phyloP scores from a whole-genome alignment of 306 rosid genomes.

The Trichosanthes truncata region DNA sequence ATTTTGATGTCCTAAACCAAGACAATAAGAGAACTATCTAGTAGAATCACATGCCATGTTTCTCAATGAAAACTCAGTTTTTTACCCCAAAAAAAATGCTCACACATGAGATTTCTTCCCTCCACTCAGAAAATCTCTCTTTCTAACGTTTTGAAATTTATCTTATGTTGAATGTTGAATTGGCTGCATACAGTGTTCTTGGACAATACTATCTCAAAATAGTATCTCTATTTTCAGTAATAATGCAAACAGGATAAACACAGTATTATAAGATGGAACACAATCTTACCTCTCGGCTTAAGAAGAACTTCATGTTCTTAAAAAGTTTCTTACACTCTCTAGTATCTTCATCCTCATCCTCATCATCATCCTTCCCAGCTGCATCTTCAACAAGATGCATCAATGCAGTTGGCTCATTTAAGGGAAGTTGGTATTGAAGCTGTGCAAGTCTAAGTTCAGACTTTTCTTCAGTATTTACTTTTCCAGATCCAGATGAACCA shows the following conservation, averaged over 20 bases:
- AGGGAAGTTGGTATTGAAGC: conserved; percentile 89
- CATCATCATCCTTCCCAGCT: conserved; percentile 52
- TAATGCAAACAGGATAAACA: background rate
- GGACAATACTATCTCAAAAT: background rate
- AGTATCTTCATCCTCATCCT: conserved; percentile 76
- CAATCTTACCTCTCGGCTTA: conserved; percentile 78
- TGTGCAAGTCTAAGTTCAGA: conserved; percentile 85
- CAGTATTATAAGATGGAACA: conserved; percentile 10
- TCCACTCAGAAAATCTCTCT: background rate
- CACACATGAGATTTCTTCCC: background rate
- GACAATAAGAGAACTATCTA: background rate
- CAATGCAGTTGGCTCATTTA: conserved; percentile 77
- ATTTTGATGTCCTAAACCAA: background rate
- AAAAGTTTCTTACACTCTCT: conserved; percentile 64
- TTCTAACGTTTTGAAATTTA: background rate
- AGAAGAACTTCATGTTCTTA: conserved; percentile 63
- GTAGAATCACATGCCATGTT: background rate
- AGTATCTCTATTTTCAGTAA: background rate
- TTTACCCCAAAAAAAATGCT: too few species aligned
- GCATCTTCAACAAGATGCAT: conserved; percentile 70
- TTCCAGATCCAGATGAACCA: conserved; percentile 31
- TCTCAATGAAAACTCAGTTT: too few species aligned
- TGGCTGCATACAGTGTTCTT: background rate
- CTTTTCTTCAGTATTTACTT: conserved; percentile 28
- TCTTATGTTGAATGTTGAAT: background rate